Conservation (phyloP, 2,329 filamentous ascomycete genomes). For the Fusarium foetens region DNA sequence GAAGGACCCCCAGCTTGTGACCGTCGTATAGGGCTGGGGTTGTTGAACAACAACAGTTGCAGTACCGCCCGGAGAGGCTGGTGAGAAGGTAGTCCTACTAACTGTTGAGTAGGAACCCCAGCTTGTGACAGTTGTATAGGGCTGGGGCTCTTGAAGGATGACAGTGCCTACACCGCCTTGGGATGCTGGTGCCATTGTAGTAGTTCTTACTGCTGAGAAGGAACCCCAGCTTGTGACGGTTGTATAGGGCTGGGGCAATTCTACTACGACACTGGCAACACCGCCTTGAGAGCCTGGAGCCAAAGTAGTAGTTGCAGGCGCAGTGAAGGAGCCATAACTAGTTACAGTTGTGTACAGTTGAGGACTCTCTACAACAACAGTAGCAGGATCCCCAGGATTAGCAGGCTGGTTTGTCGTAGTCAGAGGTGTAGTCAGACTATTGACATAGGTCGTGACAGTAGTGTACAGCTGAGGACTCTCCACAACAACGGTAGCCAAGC, state of each 20-base stretch:
- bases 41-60: not conserved
- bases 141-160: not conserved
- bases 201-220: not conserved
- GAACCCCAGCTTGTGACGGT: not conserved
- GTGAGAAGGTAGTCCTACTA: not conserved
- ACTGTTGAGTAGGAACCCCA: not conserved
- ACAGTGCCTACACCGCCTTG: not conserved
- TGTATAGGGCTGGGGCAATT: not conserved
- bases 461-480: too few relatives aligned
- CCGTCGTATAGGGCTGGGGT: not conserved
- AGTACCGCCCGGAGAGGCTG: fast-evolving
- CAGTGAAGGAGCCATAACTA: not conserved
- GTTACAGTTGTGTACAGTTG: not conserved
- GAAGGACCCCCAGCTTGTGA: not conserved
- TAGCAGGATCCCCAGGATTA: not conserved
- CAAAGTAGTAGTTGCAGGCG: not conserved
- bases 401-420: too few relatives aligned
- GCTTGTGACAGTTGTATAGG: not conserved
- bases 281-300: not conserved
- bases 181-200: not conserved
- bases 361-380: not conserved
- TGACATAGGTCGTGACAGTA: too few relatives aligned
- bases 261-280: not conserved
- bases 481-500: not conserved
- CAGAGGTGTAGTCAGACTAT: too few relatives aligned